These are phyloP conservation scores for Claviceps pazoutovae DNA, from an alignment of 2,329 filamentous ascomycete genomes.

Conservation along the genomic window DNA sequence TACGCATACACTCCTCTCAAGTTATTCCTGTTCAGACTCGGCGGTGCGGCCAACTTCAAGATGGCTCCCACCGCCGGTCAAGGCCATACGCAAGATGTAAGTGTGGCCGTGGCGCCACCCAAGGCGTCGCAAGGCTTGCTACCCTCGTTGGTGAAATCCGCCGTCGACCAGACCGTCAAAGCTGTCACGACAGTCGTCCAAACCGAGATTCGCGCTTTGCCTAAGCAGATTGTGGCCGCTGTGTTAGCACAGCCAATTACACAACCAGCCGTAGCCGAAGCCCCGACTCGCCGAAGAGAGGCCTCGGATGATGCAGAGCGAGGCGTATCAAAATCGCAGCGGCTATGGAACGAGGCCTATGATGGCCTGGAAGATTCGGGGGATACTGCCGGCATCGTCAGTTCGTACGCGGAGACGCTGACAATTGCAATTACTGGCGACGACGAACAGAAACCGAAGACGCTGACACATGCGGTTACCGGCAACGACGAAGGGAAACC, in stretches of 20 bases:
- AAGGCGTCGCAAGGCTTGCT: constrained; percentile 2
- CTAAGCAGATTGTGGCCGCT: constrained; percentile 4
- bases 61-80: constrained; percentile 2
- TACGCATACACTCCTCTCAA: not conserved
- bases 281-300: not conserved
- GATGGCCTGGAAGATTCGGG: constrained; percentile 4
- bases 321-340: constrained; percentile 4
- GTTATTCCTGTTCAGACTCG: not conserved
- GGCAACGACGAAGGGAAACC: constrained; percentile 1
- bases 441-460: not conserved
- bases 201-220: constrained; percentile 6
- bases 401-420: constrained; percentile 5
- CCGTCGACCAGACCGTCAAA: constrained; percentile 6
- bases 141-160: constrained; percentile 5
- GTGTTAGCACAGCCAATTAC: constrained; percentile 2
- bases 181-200: constrained; percentile 6
- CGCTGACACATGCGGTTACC: constrained; percentile 5
- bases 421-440: constrained; percentile 6
- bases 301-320: constrained; percentile 1
- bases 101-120: not conserved
- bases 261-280: not conserved
- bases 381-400: constrained; percentile 5
- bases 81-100: constrained; percentile 4
- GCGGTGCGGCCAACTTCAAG: not conserved
- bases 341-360: constrained; percentile 7